Base-by-base conservation (phyloP, 2,329 filamentous ascomycete genomes). In the Nemania abortiva region DNA sequence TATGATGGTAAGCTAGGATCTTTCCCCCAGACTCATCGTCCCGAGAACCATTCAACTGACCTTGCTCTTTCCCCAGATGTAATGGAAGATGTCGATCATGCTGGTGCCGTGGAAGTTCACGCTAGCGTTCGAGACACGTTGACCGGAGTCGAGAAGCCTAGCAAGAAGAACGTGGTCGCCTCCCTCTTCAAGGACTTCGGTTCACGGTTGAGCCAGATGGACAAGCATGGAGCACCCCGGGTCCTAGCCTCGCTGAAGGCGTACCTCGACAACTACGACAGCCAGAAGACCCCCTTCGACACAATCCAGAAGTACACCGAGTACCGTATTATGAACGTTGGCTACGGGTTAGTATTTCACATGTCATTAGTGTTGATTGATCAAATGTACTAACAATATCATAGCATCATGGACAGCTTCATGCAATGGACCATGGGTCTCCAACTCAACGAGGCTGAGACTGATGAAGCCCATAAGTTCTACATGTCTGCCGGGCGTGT, bases 251-350 rank as follows among this genome's bases (percentile, higher is more conserved):
- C 71, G n/a, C 60, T 73, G 31, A 70, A 73, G 63, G 24, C 55
- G 13, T 73, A 73, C 56, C 69, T 73, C 57, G 71, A 73, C 66
- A 73, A 65, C 66, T 73, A 73, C 24, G 71, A 73, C 57, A 73
- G 71, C 52, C 69, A 73, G 34, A 72, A 72, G 67, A 70, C 66
- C 1, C 71, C 69, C 6, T 72, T 73, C 67, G 63, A 50, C 53
- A 73, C 71, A 1, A 73, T 73, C 34, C 66, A 70, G 63, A 68
- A 72, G 56, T 73, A 72, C 50, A 73, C 71, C 15, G 71, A 73
- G 49, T 73, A 73, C 60, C 69, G 71, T 24, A 72, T 73, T 54
- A 42, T 72, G 18, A 73, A 73, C 45, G 71, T 73, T 53, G 71
- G 71, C 52, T 73, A 72, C 39, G 66, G 69, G 69, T 70, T 63